Evolutionary conservation across 768 basidiomycete genomes (phyloP).

Genomic region (Clavulina sp.): DNA sequence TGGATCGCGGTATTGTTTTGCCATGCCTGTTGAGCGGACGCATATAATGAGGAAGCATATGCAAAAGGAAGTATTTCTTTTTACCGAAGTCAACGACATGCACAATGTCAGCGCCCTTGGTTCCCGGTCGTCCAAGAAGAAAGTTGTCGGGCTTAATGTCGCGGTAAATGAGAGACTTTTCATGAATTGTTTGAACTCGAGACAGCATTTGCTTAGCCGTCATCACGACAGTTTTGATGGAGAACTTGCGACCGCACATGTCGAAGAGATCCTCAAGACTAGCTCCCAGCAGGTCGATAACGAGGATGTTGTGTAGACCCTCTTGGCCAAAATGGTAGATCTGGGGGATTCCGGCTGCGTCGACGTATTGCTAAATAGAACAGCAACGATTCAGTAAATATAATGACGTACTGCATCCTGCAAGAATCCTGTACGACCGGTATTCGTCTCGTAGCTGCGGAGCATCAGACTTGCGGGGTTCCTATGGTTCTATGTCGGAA

Average conservation of each 20-base stretch:
- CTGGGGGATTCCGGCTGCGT: conserved; percentile 84
- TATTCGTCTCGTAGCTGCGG: conserved; percentile 98
- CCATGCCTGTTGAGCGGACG: conserved; percentile 99
- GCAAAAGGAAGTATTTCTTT: neutral
- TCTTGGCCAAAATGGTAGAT: conserved; percentile 99
- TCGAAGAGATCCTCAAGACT: conserved; percentile 96
- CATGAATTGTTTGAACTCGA: conserved; percentile 92
- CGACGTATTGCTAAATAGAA: conserved; percentile 9
- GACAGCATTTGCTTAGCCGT: conserved; percentile 92
- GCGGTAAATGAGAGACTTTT: conserved; percentile 91
- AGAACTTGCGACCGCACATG: conserved; percentile 97
- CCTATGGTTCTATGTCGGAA: conserved; percentile 5
- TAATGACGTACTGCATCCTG: conserved; percentile 62
- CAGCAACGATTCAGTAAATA: neutral
- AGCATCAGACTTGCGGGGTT: conserved; percentile 55
- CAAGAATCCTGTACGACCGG: conserved; percentile 83
- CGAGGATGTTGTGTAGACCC: conserved; percentile 91
- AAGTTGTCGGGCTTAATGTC: conserved; percentile 99
- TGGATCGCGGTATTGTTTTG: conserved; percentile 96
- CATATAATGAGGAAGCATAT: conserved; percentile 15
- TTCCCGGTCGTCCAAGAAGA: conserved; percentile 82
- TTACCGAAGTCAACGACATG: conserved; percentile 21
- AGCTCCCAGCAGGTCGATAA: conserved; percentile 94
- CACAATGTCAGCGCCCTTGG: conserved; percentile 75
- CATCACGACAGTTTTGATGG: conserved; percentile 97